Conservation (phyloP, 202 grass and related monocot species). For the Elaeis oleifera region DNA sequence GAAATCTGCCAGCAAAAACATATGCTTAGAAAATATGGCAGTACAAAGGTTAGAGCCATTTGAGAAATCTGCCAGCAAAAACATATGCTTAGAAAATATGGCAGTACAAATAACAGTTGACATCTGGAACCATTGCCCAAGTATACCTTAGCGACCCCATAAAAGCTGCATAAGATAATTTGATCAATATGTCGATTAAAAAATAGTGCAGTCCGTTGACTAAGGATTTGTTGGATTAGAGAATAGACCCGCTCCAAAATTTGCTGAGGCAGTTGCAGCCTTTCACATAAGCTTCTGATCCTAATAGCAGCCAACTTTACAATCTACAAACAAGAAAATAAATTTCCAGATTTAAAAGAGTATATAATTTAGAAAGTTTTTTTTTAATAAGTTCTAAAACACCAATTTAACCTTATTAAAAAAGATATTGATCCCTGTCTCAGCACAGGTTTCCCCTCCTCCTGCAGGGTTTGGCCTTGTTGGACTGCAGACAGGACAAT, state of each 20-base stretch:
- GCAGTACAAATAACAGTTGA: not conserved
- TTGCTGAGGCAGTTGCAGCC: conserved; percentile 63
- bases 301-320: conserved; percentile 81
- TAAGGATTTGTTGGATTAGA: conserved; percentile 78
- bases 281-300: conserved; percentile 92
- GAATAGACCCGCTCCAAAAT: conserved; percentile 65
- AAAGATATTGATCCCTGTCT: conserved; percentile 84
- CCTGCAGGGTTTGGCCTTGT: conserved; percentile 72
- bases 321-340: conserved; percentile 40
- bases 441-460: conserved; percentile 86
- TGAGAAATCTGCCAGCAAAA: conserved; percentile 59
- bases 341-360: conserved; percentile 6
- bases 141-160: conserved; percentile 82
- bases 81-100: not conserved
- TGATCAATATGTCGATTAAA: conserved; percentile 96
- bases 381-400: not conserved
- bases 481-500: conserved; percentile 51
- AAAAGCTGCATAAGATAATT: conserved; percentile 89
- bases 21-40: too few species aligned
- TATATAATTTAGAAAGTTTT: conserved; percentile 6
- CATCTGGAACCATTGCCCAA: not conserved
- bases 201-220: conserved; percentile 66
- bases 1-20: conserved; percentile 46
- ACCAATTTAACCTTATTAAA: conserved; percentile 62
- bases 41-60: conserved; percentile 53